Percentiles rank a stretch among this genome's conserved stretches.
phyloP scores from a whole-genome alignment of 176 grass and related monocot species.

The Raddia guianensis region DNA sequence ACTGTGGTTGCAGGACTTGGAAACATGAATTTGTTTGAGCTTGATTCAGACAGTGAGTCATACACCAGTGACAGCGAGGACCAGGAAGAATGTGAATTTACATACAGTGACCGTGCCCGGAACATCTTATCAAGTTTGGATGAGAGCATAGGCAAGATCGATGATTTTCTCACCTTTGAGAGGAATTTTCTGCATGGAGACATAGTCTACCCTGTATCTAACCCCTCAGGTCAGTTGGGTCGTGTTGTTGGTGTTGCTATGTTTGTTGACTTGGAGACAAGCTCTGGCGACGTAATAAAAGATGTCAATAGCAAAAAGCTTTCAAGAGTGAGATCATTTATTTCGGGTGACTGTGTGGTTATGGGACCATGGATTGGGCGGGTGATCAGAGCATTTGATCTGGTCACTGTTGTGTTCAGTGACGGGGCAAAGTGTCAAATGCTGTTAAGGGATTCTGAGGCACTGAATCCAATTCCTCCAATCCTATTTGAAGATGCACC shows the following conservation, averaged over 20 bases:
- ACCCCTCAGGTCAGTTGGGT: slow-evolving; percentile 84
- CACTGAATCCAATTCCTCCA: slow-evolving; percentile 65
- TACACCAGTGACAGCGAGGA: slow-evolving; percentile 89
- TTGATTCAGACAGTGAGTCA: slow-evolving; percentile 70
- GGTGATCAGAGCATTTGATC: slow-evolving; percentile 76
- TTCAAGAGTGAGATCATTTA: slow-evolving; percentile 78
- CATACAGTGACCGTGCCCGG: slow-evolving; percentile 62
- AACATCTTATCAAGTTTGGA: slow-evolving; percentile 81
- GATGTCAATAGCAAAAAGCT: slow-evolving; percentile 85
- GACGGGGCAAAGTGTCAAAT: slow-evolving; percentile 81
- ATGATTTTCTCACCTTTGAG: slow-evolving; percentile 88
- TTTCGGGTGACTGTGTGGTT: slow-evolving; percentile 72
- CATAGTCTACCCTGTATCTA: slow-evolving; percentile 63
- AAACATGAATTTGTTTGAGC: slow-evolving; percentile 68
- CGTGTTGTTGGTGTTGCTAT: slow-evolving; percentile 68
- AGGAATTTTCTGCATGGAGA: slow-evolving; percentile 83
- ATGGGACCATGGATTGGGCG: slow-evolving; percentile 92
- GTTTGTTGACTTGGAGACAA: slow-evolving; percentile 83
- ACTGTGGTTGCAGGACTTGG: slow-evolving; percentile 36
- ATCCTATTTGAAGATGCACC: slow-evolving; percentile 68
- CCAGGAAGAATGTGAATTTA: slow-evolving; percentile 66
- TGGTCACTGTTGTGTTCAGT: slow-evolving; percentile 70
- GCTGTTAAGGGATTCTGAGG: slow-evolving; percentile 70
- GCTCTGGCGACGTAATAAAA: slow-evolving; percentile 66
- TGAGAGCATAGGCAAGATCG: slow-evolving; percentile 84